These are phyloP conservation scores for Pichia californica DNA, from an alignment of 805 yeast genomes.

Conservation along the genomic window DNA sequence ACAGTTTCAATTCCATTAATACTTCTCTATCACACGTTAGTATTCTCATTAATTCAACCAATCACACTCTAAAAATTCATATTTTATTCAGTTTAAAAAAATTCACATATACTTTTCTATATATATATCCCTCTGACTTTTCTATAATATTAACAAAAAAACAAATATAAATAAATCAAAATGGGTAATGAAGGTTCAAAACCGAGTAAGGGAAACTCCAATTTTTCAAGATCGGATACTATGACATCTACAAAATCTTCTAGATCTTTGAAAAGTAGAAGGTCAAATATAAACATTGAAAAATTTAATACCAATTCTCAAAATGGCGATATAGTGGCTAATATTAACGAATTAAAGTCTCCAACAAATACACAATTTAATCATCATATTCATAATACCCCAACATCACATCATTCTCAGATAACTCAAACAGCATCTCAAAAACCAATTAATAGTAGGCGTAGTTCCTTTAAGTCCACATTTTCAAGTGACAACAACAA, in stretches of 20 bases:
- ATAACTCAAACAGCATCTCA: neutral
- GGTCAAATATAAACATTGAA: slow-evolving; percentile 24
- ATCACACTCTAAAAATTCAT: too few relatives aligned
- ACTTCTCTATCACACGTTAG: too few relatives aligned
- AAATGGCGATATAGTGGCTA: too few relatives aligned
- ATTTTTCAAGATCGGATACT: slow-evolving; percentile 28
- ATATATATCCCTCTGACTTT: neutral
- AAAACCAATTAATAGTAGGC: slow-evolving; percentile 6
- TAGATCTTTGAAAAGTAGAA: slow-evolving; percentile 25
- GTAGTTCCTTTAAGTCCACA: slow-evolving; percentile 7
- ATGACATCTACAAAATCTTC: slow-evolving; percentile 25
- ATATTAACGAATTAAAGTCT: too few relatives aligned
- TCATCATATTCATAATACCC: slow-evolving; percentile 5
- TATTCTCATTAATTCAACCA: too few relatives aligned
- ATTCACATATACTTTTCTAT: too few relatives aligned
- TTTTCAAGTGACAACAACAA: slow-evolving; percentile 2
- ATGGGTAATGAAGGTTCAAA: slow-evolving; percentile 33
- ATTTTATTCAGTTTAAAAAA: too few relatives aligned
- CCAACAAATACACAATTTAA: neutral
- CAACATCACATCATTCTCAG: neutral
- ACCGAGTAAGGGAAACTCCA: slow-evolving; percentile 19
- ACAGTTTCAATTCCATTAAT: too few relatives aligned
- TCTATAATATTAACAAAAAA: neutral
- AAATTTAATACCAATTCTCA: slow-evolving; percentile 16
- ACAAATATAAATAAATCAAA: too few relatives aligned